Evolutionary conservation across 2,329 filamentous ascomycete genomes (phyloP).

Genomic region (Aspergillus texensis): DNA sequence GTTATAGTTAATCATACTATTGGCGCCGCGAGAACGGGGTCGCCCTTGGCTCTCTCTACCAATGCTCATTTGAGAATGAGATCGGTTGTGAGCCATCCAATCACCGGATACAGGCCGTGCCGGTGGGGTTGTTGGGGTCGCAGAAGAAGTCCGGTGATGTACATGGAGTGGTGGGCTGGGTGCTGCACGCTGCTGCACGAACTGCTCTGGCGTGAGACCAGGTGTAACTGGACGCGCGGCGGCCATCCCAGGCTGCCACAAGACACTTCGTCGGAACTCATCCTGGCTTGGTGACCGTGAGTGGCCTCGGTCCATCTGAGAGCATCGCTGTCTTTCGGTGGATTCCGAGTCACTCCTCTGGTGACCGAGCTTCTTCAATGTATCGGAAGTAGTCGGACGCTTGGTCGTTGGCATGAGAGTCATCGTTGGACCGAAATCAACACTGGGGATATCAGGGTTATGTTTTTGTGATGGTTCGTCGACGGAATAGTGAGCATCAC

Average conservation of each 20-base stretch:
- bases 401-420: constrained; percentile 63
- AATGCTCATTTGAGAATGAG: constrained; percentile 37
- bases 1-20: constrained; percentile 51
- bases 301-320: constrained; percentile 34
- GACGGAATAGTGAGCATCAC: constrained; percentile 49
- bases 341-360: constrained; percentile 36
- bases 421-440: constrained; percentile 86
- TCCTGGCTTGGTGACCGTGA: constrained; percentile 48
- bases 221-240: constrained; percentile 50
- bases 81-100: constrained; percentile 37
- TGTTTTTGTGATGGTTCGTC: constrained; percentile 33
- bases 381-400: constrained; percentile 59
- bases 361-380: constrained; percentile 44
- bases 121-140: constrained; percentile 47
- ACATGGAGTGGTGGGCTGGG: constrained; percentile 58
- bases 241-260: constrained; percentile 76
- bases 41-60: constrained; percentile 28
- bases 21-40: constrained; percentile 61
- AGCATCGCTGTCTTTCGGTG: constrained; percentile 32
- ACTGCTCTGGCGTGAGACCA: constrained; percentile 77
- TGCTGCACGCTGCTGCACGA: constrained; percentile 75
- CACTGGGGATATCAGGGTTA: constrained; percentile 65
- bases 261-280: constrained; percentile 65
- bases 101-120: constrained; percentile 42
- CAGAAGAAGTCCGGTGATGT: constrained; percentile 64